A percentile compares a stretch with the other conserved stretches of the same genome.
phyloP scores from a whole-genome alignment of 1,284 basidiomycete species.

The Puccinia brachypodii region DNA sequence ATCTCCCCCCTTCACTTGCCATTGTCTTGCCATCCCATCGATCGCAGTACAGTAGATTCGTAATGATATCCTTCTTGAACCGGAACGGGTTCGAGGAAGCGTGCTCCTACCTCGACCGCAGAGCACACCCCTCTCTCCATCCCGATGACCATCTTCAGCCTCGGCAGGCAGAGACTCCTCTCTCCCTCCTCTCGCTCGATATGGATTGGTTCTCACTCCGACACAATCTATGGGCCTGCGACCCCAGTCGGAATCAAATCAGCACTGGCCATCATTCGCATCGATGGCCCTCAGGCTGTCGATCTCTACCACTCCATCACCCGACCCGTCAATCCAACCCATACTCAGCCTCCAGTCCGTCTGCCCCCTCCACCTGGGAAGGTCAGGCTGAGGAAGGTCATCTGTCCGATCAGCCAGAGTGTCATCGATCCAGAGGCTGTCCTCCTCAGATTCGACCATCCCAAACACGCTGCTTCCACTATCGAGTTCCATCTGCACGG shows the following conservation, averaged over 20 bases:
- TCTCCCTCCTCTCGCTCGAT: background rate
- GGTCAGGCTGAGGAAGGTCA: constrained; percentile 68
- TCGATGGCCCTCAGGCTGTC: constrained; percentile 72
- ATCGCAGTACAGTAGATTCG: background rate
- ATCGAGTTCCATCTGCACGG: constrained; percentile 84
- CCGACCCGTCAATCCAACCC: constrained; percentile 48
- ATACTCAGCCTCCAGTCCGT: background rate
- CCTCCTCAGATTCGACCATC: constrained; percentile 32
- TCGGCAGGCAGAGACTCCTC: no score
- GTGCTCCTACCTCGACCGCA: background rate
- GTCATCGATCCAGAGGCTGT: constrained; percentile 65
- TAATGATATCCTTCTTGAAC: background rate
- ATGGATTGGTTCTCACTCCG: constrained; percentile 19
- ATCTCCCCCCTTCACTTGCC: background rate
- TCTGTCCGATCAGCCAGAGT: constrained; percentile 67
- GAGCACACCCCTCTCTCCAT: no score
- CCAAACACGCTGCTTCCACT: constrained; percentile 56
- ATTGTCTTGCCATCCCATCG: background rate
- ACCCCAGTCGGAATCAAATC: constrained; percentile 73
- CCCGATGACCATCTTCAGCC: background rate
- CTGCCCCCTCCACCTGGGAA: constrained; percentile 62
- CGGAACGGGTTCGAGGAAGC: background rate
- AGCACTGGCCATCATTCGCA: constrained; percentile 74
- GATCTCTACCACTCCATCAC: constrained; percentile 67
- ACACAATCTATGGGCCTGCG: constrained; percentile 80